Evolutionary conservation across 2,329 filamentous ascomycete species (phyloP).

Genomic region (Coniella lustricola): DNA sequence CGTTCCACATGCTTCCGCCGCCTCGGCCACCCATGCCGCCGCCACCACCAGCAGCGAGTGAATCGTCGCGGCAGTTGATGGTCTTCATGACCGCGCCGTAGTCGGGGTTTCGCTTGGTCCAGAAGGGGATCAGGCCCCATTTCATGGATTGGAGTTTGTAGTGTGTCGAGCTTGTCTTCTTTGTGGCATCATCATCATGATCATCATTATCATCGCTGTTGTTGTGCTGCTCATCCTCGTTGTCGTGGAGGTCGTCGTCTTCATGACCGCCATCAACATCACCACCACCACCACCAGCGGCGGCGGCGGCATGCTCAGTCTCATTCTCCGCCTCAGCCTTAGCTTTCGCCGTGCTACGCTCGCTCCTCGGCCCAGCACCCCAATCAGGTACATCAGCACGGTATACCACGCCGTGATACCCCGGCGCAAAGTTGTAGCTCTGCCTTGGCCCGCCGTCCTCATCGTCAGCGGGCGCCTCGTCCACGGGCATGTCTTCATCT

Average conservation of each 20-base stretch:
- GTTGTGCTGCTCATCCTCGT: no score
- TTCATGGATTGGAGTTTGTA: slow-evolving; percentile 91
- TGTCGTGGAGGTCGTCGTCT: not conserved
- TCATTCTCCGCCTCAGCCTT: slow-evolving; percentile 10
- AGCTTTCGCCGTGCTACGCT: slow-evolving; percentile 20
- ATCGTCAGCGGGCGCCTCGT: slow-evolving; percentile 66
- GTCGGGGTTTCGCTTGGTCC: slow-evolving; percentile 79
- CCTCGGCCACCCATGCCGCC: slow-evolving; percentile 36
- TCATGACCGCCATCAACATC: not conserved
- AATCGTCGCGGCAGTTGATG: slow-evolving; percentile 93
- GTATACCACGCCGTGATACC: slow-evolving; percentile 79
- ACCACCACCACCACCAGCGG: slow-evolving; percentile 1
- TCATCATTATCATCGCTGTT: not conserved
- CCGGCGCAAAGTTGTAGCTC: slow-evolving; percentile 89
- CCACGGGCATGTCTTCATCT: slow-evolving; percentile 65
- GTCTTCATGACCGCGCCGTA: slow-evolving; percentile 75
- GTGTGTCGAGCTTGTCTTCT: slow-evolving; percentile 31
- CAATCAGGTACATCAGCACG: slow-evolving; percentile 63
- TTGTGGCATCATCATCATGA: not conserved
- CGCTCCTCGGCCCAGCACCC: slow-evolving; percentile 39
- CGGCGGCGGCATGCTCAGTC: slow-evolving; percentile 1
- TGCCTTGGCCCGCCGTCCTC: slow-evolving; percentile 54
- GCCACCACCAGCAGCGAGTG: no score
- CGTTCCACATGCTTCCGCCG: slow-evolving; percentile 74
- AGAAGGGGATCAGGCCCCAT: slow-evolving; percentile 92